Conservation (phyloP, 768 basidiomycete genomes). For the Pholiota molesta region DNA sequence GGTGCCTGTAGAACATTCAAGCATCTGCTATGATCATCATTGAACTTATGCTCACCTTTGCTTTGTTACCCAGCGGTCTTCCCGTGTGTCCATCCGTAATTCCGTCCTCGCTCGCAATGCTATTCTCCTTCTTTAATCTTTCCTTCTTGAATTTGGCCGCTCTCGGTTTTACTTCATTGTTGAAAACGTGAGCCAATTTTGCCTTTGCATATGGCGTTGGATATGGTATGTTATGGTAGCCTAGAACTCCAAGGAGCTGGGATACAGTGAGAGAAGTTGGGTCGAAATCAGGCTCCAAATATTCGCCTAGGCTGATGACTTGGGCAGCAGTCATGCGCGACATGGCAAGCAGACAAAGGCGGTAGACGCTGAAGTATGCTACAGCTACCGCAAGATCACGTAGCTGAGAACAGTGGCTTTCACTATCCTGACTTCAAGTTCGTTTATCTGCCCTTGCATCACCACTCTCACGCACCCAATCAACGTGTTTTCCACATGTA, state of each 20-base stretch:
- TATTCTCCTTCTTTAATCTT: conserved; percentile 64
- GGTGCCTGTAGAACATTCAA: conserved; percentile 8
- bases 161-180: conserved; percentile 71
- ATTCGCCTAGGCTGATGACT: conserved; percentile 73
- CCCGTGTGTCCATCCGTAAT: conserved; percentile 86
- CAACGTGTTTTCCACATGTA: conserved; percentile 27
- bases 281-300: conserved; percentile 80
- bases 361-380: neutral
- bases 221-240: conserved; percentile 75
- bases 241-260: conserved; percentile 79
- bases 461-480: conserved; percentile 11
- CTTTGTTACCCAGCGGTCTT: conserved; percentile 53
- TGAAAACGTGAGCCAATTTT: conserved; percentile 77
- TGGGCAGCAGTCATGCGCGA: conserved; percentile 80
- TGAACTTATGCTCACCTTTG: conserved; percentile 41
- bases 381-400: no score
- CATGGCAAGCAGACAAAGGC: conserved; percentile 43
- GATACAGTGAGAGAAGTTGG: conserved; percentile 73
- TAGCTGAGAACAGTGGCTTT: no score
- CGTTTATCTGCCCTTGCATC: neutral
- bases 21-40: neutral
- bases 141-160: conserved; percentile 63
- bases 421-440: neutral
- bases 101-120: conserved; percentile 78
- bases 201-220: conserved; percentile 78